Percentiles rank a stretch among this genome's conserved stretches.
Conservation (phyloP, 768 basidiomycete species). For the Mrakia hoshinonis region DNA sequence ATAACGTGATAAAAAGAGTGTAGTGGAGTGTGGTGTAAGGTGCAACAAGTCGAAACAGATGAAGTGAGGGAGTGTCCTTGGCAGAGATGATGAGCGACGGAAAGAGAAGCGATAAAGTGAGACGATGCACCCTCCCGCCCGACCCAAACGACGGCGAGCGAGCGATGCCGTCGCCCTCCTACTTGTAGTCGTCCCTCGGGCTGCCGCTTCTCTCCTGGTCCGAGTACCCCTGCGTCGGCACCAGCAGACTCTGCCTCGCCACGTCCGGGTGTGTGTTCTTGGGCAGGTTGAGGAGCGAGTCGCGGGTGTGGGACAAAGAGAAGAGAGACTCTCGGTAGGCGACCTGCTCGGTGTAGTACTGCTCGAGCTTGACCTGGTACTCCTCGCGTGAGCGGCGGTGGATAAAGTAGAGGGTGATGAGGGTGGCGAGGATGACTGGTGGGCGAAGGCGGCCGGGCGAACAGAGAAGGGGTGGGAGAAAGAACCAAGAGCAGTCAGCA, state of each 20-base stretch:
- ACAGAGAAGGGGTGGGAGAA: background rate
- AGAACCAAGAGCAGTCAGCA: background rate
- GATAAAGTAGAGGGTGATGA: conserved; percentile 58
- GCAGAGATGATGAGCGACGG: background rate
- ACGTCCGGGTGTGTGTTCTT: conserved; percentile 20
- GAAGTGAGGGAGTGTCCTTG: too few species aligned
- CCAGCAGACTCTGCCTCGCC: conserved; percentile 21
- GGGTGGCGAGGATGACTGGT: conserved; percentile 64
- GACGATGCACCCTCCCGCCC: background rate
- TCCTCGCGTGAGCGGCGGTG: conserved; percentile 63
- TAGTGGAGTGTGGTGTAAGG: too few species aligned
- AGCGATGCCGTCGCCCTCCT: too few species aligned
- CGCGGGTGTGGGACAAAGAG: conserved; percentile 14
- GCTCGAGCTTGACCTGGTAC: conserved; percentile 72
- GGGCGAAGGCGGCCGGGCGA: background rate
- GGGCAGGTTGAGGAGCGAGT: conserved; percentile 26
- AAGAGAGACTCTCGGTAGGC: conserved; percentile 29
- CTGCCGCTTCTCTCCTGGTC: background rate
- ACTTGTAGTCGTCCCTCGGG: conserved; percentile 6
- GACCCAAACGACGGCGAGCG: too few species aligned
- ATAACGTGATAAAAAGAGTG: too few species aligned
- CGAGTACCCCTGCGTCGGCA: background rate
- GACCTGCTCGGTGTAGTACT: conserved; percentile 85
- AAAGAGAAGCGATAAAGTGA: background rate
- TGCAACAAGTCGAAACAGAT: too few species aligned